Evolutionary conservation across 179 eudicot species (phyloP).

Genomic region (Corrigiola litoralis): DNA sequence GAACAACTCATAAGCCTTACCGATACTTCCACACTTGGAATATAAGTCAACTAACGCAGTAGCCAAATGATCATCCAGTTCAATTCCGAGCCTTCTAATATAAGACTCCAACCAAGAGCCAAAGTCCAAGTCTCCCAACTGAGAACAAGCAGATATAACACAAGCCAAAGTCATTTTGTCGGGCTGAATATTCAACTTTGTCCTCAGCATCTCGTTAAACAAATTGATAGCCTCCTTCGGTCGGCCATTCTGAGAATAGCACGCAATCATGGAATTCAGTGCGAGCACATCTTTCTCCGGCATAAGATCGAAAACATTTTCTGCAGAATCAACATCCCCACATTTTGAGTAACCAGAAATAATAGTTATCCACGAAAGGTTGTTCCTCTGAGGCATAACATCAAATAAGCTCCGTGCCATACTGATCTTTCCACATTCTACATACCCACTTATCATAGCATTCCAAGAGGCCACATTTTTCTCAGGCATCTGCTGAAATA

Average conservation of each 20-base stretch:
- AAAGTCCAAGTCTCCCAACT: conserved; percentile 56
- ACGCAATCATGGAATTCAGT: conserved; percentile 82
- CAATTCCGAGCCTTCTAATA: conserved; percentile 38
- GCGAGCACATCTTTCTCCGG: conserved; percentile 41
- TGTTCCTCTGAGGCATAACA: conserved; percentile 61
- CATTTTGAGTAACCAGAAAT: conserved; percentile 70
- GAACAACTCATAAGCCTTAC: conserved; percentile 59
- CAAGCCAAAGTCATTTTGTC: conserved; percentile 82
- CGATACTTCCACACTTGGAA: conserved; percentile 73
- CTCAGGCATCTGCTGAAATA: conserved; percentile 60
- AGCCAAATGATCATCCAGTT: conserved; percentile 65
- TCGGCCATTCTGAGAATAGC: conserved; percentile 70
- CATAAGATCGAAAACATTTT: conserved; percentile 36
- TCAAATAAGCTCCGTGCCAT: conserved; percentile 57
- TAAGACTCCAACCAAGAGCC: conserved; percentile 60
- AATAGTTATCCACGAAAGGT: conserved; percentile 61
- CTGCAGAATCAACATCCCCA: conserved; percentile 68
- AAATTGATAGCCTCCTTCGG: conserved; percentile 67
- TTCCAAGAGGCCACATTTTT: conserved; percentile 80
- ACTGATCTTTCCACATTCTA: conserved; percentile 54
- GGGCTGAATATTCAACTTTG: conserved; percentile 38
- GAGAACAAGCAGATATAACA: conserved; percentile 81
- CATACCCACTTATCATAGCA: conserved; percentile 65
- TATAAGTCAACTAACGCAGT: conserved; percentile 75
- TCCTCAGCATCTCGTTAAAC: conserved; percentile 49